Base-by-base conservation (phyloP, 139 green algal species). In the Micractinium sp. region DNA sequence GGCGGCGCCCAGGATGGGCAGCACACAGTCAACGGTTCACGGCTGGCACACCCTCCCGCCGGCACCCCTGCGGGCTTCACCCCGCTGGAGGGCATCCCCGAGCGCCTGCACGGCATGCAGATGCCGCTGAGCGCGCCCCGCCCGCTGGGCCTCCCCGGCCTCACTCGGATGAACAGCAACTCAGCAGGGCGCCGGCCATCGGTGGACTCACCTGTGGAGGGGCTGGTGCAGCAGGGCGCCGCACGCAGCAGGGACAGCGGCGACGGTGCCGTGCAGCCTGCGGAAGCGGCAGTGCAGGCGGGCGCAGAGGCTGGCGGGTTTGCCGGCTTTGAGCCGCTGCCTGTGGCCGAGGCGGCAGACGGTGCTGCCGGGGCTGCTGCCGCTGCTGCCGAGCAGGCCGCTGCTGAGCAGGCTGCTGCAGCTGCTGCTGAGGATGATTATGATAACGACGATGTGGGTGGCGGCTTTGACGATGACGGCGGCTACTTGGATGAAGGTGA, bases 181-280 rank as follows among this genome's bases (percentile, higher is more conserved):
- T n/a, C 33, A 2, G 25, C 20, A 9, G 35, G 35, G 36, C 5
- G 61, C 22, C 33, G 3, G 53, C 61, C 31, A 2, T 67, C 61
- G 2, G 81, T 85, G 47, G 88, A 91, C 66, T 91, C 88, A 2
- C 88, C 88, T 1, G 81, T 91, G 56, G 88, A 91, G 83, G 88
- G 88, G 13, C 75, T 91, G 88, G 88, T 91, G 74, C 81, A 88
- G 74, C 29, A 91, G 74, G 78, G 38, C 36, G 81, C 81, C 12
- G 2, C 35, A 5, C 38, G 36, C 36, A 41, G 60, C 75, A 67
- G 36, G 35, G 35, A 14, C 61, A 71, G 60, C 85, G 39, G 3
- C 18, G 53, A n/a, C 7, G 74, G 9, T 5, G 63, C 63, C 20
- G 2, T 31, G 63, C 63, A 71, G 63, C 63, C 63, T 23, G 63